Evolutionary conservation across 768 basidiomycete species (phyloP), one percentile per base, ranked within the genome.

Genomic region (Lactarius sp.): DNA sequence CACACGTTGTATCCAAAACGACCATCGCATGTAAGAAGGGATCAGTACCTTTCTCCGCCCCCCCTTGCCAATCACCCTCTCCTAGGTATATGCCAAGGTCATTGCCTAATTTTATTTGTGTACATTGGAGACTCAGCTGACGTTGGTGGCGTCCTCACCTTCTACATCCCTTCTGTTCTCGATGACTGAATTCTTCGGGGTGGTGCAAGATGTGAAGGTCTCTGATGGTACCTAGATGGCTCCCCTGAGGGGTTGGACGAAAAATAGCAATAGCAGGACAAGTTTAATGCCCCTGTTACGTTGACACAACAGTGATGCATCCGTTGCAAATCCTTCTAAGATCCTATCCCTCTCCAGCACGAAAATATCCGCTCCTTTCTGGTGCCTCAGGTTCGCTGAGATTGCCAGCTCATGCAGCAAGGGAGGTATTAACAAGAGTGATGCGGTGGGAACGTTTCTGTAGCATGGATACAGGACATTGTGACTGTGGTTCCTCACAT

Each of bases 21-120:
- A 92, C 92, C 0, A 92, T 95, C 64, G 91, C 90, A 37, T 90
- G 92, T 92, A 68, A 51, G 89, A 77, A 18, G 31, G n/a, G 39
- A 47, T 9, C 65, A 55, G 34, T 36, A 0, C 14, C 46, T 12
- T 2, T 27, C 20, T n/a, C 8, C 14, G 3, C 18, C 22, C 14
- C 31, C 36, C 4, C 16, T 4, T 61, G 50, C 65, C 14, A 36
- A 58, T 9, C 36, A 39, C 10, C 10, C 20, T 18, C 31, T 34
- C 33, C 0, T 70, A 94, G 92, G 88, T 70, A 80, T 94, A 55
- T 94, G 92, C 71, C 84, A 86, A 67, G 80, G 85, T 62, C 88
- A 93, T 66, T 94, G 91, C 71, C 79, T 90, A 62, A 94, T 94
- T 68, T 80, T 94, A 56, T 94, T 94, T 66, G 91, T 94, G 59